Evolutionary conservation across 2,329 filamentous ascomycete genomes (phyloP), one percentile per base, ranked within the genome.

Genomic region (Rhynchosporium secalis): DNA sequence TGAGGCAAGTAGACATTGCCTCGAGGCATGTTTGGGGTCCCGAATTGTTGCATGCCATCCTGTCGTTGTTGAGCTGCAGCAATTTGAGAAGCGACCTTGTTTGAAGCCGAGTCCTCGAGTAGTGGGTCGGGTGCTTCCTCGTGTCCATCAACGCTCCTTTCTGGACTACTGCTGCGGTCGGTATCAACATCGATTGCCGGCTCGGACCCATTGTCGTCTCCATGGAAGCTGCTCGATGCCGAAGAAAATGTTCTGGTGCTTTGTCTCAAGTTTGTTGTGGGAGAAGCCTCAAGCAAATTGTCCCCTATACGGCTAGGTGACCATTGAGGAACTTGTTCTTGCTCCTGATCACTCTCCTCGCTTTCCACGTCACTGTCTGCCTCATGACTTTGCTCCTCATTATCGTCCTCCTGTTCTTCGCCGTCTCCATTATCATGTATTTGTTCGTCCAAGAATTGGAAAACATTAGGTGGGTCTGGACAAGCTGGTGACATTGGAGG

Each of bases 351-450:
- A 86, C 86, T 0, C 76, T 87, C 1, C 69, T 88, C 8, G 79
- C 83, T 0, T 89, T 88, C 69, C 73, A 79, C 4, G 77, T 86
- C 28, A 82, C 88, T 26, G 78, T 81, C 0, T 79, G 81, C 5
- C 85, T 87, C 63, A 71, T 81, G 0, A 79, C 85, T n/a, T 78
- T 88, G 66, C 80, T 80, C 0, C 79, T 88, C 2, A 81, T 85
- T 2, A 68, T 48, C 54, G 3, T 59, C 58, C 0, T 63, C 61
- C 31, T 62, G 58, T 28, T 62, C 57, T 3, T 48, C 59, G 3
- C 65, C 54, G 29, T 36, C 33, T 36, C 33, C 33, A 33, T 26
- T 57, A 29, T 47, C 45, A 41, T 36, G 33, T 10, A 36, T 36
- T 20, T 69, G 69, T 3, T 63, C 46, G 7, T 72, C 68, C 15